phyloP scores from a whole-genome alignment of 73 alveolate genomes.

The Uronychia binucleata region DNA sequence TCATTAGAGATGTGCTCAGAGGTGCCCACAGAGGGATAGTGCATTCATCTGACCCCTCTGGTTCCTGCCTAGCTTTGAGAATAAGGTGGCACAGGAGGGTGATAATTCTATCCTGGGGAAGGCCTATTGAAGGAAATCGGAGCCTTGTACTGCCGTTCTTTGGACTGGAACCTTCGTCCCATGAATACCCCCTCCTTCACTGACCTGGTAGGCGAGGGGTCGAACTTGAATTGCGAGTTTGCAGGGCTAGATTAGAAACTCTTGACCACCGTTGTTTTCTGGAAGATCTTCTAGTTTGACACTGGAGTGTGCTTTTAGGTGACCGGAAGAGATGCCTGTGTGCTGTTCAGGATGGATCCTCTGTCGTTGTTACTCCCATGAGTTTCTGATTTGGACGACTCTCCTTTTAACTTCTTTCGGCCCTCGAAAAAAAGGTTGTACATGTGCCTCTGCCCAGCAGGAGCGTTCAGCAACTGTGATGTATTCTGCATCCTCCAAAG shows the following conservation, averaged over 20 bases:
- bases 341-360: background rate
- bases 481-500: background rate
- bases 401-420: background rate
- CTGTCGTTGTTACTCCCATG: background rate
- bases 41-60: no score
- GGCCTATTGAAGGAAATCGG: no score
- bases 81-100: background rate
- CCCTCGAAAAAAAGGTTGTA: background rate
- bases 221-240: no score
- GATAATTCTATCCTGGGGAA: background rate
- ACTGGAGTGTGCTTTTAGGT: background rate
- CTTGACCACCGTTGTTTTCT: background rate
- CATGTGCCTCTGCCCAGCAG: background rate
- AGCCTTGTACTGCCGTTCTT: background rate
- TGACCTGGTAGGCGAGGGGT: background rate
- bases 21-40: no score
- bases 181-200: background rate
- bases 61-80: background rate
- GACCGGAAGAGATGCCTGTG: background rate
- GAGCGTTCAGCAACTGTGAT: background rate
- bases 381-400: background rate
- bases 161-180: background rate
- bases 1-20: no score
- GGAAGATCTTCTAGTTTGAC: background rate
- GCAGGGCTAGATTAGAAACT: background rate